Evolutionary conservation across 1,139 yeast genomes (phyloP).

Genomic region (Saccharomycopsis hybrid): DNA sequence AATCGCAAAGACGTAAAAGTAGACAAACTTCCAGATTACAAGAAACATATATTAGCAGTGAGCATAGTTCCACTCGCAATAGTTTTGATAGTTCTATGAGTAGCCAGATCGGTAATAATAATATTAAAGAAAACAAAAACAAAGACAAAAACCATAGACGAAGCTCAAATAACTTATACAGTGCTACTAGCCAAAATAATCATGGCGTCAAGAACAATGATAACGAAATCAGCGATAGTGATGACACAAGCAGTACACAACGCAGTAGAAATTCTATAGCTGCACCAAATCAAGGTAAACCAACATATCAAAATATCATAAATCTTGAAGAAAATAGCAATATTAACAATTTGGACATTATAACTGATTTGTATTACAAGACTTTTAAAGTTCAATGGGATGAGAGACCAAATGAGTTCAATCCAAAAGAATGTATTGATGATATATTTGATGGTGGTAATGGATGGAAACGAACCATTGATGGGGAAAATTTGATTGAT

Average conservation of each 20-base stretch:
- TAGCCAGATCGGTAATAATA: not conserved
- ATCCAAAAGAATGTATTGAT: conserved; percentile 67
- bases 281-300: no score
- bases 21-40: no score
- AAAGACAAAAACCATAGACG: not conserved
- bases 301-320: conserved; percentile 6
- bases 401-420: conserved; percentile 62
- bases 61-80: no score
- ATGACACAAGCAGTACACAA: no score
- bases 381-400: conserved; percentile 77
- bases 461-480: conserved; percentile 50
- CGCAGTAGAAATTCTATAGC: not conserved
- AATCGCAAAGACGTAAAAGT: not conserved
- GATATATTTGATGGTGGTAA: conserved; percentile 72
- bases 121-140: not conserved
- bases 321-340: conserved; percentile 12
- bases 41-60: no score
- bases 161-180: no score
- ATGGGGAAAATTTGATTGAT: conserved; percentile 31
- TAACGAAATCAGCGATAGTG: not conserved
- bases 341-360: conserved; percentile 12
- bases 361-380: conserved; percentile 40
- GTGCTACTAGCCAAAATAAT: not conserved
- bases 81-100: not conserved
- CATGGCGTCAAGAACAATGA: not conserved